phyloP scores from a whole-genome alignment of 805 yeast species.

The Metschnikowia picachoensis region DNA sequence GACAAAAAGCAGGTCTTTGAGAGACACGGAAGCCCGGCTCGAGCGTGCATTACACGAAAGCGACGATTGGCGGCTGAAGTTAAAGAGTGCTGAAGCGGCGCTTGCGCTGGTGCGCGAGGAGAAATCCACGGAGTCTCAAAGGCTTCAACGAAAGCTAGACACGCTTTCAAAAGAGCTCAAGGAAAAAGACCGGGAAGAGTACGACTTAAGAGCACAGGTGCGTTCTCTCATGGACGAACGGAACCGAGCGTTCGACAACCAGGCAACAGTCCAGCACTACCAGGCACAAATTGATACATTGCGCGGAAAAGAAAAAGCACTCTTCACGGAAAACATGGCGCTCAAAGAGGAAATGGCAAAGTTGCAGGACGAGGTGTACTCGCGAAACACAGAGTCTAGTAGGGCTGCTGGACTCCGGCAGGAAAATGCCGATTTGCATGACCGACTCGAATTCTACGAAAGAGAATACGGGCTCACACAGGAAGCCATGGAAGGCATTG shows the following conservation, averaged over 20 bases:
- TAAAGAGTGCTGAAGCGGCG: constrained; percentile 8
- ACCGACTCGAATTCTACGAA: constrained; percentile 27
- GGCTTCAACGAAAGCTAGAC: constrained; percentile 18
- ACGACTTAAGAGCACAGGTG: constrained; percentile 21
- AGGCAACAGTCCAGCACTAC: constrained; percentile 16
- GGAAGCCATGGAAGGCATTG: constrained; percentile 22
- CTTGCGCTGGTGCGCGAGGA: constrained; percentile 7
- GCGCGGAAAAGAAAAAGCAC: constrained; percentile 18
- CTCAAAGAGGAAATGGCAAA: constrained; percentile 28
- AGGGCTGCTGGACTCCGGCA: constrained; percentile 13
- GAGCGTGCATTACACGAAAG: constrained; percentile 8
- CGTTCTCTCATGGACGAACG: constrained; percentile 20
- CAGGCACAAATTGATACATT: constrained; percentile 24
- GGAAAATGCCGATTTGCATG: constrained; percentile 21
- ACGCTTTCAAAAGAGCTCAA: constrained; percentile 19
- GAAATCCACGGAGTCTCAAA: constrained; percentile 8
- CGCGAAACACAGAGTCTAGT: constrained; percentile 16
- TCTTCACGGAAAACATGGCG: constrained; percentile 18
- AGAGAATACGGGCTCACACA: constrained; percentile 25
- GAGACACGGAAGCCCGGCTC: constrained; percentile 5
- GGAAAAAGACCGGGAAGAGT: constrained; percentile 23
- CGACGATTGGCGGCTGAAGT: constrained; percentile 7
- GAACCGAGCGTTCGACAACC: constrained; percentile 12
- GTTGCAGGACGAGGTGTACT: constrained; percentile 23
- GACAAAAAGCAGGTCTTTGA: constrained; percentile 10